A percentile compares a stretch with the other conserved stretches of the same genome.
phyloP scores from a whole-genome alignment of 2,329 filamentous ascomycete genomes.

The Xylariaceae sp. region DNA sequence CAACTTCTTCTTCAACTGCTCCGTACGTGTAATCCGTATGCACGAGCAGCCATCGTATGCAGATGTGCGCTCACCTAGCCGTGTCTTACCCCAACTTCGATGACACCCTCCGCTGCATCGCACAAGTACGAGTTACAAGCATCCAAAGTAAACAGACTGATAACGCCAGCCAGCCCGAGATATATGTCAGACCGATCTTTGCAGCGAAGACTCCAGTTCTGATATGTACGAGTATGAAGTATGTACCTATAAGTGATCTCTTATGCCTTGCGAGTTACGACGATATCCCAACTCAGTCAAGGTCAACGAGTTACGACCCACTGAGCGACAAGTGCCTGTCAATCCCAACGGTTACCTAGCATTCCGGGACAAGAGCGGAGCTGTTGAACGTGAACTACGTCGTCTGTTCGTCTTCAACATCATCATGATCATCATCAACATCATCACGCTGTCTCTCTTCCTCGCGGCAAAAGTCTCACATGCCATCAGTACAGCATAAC shows the following conservation, averaged over 20 bases:
- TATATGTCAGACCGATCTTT: not conserved
- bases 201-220: not conserved
- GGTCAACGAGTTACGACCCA: not conserved
- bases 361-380: no score
- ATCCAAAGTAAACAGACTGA: not conserved
- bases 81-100: slow-evolving; percentile 1
- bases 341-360: not conserved
- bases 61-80: not conserved
- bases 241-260: no score
- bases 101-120: not conserved
- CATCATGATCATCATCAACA: no score
- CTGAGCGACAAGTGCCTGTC: not conserved
- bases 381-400: no score
- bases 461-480: slow-evolving; percentile 6
- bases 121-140: no score
- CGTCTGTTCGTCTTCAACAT: no score
- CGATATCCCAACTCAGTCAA: no score
- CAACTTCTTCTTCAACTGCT: not conserved
- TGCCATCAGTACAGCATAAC: slow-evolving; percentile 2
- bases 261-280: no score
- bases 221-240: not conserved
- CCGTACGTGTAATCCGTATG: not conserved
- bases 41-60: not conserved
- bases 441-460: not conserved
- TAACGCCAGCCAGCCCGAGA: not conserved